Evolutionary conservation across 208 protist species (phyloP).

Genomic region (Wallacemonas collosoma): DNA sequence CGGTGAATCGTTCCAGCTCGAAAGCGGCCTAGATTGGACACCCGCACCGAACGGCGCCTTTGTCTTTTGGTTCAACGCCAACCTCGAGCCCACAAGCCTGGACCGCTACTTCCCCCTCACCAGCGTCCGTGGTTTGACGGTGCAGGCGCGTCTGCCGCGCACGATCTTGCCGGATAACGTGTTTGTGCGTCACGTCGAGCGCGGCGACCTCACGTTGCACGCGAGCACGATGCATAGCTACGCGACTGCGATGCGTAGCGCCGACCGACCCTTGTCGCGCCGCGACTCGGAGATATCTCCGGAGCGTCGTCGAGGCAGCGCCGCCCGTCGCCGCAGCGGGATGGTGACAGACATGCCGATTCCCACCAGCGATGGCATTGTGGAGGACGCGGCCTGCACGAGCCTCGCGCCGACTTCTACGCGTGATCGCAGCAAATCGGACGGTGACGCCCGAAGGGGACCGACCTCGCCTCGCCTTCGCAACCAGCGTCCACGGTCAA

Average conservation of each 20-base stretch:
- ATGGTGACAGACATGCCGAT: slow-evolving; percentile 23
- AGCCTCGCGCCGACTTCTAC: slow-evolving; percentile 8
- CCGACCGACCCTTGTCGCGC: slow-evolving; percentile 4
- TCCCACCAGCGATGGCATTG: slow-evolving; percentile 21
- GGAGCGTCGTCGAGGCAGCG: background rate
- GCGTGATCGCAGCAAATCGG: slow-evolving; percentile 4
- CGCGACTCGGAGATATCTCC: slow-evolving; percentile 7
- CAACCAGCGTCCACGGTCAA: slow-evolving; percentile 13
- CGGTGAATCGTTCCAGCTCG: slow-evolving; percentile 58
- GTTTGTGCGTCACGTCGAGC: slow-evolving; percentile 47
- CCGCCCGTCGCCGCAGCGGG: slow-evolving; percentile 29
- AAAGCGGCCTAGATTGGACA: slow-evolving; percentile 50
- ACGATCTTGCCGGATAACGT: slow-evolving; percentile 54
- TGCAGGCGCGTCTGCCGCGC: slow-evolving; percentile 41
- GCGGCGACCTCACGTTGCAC: slow-evolving; percentile 4
- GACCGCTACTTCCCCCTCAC: slow-evolving; percentile 84
- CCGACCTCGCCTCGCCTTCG: slow-evolving; percentile 2
- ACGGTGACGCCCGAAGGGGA: background rate
- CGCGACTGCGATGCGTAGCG: background rate
- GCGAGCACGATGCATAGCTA: slow-evolving; percentile 16
- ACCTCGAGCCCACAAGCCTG: slow-evolving; percentile 56
- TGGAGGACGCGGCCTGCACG: slow-evolving; percentile 14
- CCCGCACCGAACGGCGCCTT: slow-evolving; percentile 64
- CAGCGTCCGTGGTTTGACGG: slow-evolving; percentile 45
- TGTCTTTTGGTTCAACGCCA: slow-evolving; percentile 78